These are phyloP conservation scores for Hortiboletus campestris DNA, from an alignment of 768 basidiomycete species.

Conservation along the genomic window DNA sequence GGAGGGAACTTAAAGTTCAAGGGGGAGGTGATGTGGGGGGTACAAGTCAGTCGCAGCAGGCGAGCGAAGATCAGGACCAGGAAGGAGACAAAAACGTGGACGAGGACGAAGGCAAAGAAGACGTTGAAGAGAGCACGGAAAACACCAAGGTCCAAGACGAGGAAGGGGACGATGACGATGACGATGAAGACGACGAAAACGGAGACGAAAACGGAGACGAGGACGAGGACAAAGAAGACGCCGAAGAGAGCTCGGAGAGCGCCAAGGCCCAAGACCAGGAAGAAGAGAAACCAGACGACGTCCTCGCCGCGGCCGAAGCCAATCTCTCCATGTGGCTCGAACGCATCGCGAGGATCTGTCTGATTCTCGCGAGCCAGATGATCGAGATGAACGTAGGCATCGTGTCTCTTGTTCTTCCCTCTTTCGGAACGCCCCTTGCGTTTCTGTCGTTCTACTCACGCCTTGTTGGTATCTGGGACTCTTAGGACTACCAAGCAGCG, in stretches of 20 bases:
- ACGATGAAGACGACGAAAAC: background rate
- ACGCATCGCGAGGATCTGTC: constrained; percentile 66
- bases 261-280: background rate
- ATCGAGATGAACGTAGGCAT: constrained; percentile 75
- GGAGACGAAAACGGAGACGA: background rate
- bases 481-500: constrained; percentile 69
- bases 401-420: background rate
- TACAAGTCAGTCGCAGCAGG: background rate
- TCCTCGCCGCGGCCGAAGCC: constrained; percentile 28
- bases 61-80: constrained; percentile 24
- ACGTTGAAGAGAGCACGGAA: background rate
- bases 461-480: background rate
- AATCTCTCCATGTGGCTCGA: constrained; percentile 78
- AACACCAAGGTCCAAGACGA: background rate
- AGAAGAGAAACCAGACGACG: constrained; percentile 11
- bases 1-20: background rate
- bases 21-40: background rate
- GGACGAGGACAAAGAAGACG: background rate
- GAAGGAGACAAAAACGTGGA: background rate
- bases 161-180: background rate
- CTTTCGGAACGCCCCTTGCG: background rate
- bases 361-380: constrained; percentile 80
- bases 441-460: background rate
- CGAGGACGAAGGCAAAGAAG: background rate
- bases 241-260: background rate